Evolutionary conservation across 1,284 basidiomycete genomes (phyloP), one percentile per base, ranked within the genome.

Genomic region (Trametes sp.): DNA sequence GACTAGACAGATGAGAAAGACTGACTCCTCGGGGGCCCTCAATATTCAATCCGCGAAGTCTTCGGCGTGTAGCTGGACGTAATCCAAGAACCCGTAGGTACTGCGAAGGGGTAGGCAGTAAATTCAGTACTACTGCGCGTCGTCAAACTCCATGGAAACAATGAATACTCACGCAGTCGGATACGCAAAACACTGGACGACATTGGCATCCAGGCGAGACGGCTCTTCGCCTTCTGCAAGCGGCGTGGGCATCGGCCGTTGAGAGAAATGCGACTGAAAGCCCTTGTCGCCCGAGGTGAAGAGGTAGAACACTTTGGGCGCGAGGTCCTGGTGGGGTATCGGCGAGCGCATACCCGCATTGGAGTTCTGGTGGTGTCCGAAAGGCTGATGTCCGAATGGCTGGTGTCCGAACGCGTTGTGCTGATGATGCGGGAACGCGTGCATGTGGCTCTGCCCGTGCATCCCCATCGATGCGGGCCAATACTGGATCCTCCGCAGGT

Each of bases 31-130:
- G n/a, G n/a, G n/a, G n/a, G n/a, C n/a, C n/a, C n/a, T n/a, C n/a
- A n/a, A n/a, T n/a, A n/a, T 2, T 57, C 53, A 65, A 23, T 62
- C 59, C 9, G 26, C 57, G 45, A 75, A 74, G 44, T 75, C 74
- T 33, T 74, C 74, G 9, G 64, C 61, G 44, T 74, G 70, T n/a
- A 74, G 60, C 38, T 73, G 73, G 9, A 74, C 71, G 46, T 75
- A 74, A 54, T 70, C 71, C 58, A 73, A 54, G 50, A 70, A 74
- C 4, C 71, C 74, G 38, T 69, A 70, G 13, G 60, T 55, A 42
- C 71, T 73, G 19, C 2, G 11, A 35, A 16, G 6, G 6, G 26
- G 29, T n/a, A 28, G 45, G 5, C 1, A 46, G 42, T 24, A n/a
- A 19, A 44, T 8, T 44, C n/a, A n/a, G n/a, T n/a, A n/a, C n/a